Conservation (phyloP, 2,329 filamentous ascomycete genomes). For the Colletotrichum sansevieriae region DNA sequence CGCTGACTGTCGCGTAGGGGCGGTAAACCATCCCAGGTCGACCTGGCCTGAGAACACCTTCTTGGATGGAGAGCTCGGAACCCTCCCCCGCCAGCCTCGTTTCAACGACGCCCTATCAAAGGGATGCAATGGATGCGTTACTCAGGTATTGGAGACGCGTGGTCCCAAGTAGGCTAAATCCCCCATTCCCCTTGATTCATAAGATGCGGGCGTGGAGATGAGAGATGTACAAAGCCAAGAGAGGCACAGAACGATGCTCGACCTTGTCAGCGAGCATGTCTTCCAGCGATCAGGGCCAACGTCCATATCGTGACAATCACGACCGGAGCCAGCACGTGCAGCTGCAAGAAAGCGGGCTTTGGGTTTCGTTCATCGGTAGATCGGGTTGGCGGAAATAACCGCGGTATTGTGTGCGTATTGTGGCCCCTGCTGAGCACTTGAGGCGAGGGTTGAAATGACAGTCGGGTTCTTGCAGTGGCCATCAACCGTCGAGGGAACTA, state of each 20-base stretch:
- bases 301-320: constrained; percentile 14
- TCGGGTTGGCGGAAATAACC: constrained; percentile 2
- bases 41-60: constrained; percentile 10
- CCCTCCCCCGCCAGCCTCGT: constrained; percentile 28
- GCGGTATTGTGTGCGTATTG: not conserved
- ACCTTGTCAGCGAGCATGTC: not conserved
- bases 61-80: constrained; percentile 3
- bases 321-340: constrained; percentile 11
- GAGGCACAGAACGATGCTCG: constrained; percentile 3
- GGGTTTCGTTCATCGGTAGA: constrained; percentile 3
- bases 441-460: constrained; percentile 15
- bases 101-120: constrained; percentile 34
- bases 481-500: constrained; percentile 6
- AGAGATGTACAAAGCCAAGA: not conserved
- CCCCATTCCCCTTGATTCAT: not conserved
- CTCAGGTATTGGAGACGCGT: constrained; percentile 3
- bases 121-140: constrained; percentile 6
- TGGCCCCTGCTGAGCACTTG: not conserved
- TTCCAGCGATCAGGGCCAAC: constrained; percentile 3
- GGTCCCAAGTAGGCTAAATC: constrained; percentile 6
- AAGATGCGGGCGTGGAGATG: not conserved
- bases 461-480: constrained; percentile 13
- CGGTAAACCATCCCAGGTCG: constrained; percentile 9
- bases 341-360: constrained; percentile 20
- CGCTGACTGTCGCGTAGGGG: constrained; percentile 1